A percentile compares a stretch with the other conserved stretches of the same genome.
These are phyloP conservation scores for Fomitopsis betulina DNA, from an alignment of 1,284 basidiomycete species.

Conservation along the genomic window DNA sequence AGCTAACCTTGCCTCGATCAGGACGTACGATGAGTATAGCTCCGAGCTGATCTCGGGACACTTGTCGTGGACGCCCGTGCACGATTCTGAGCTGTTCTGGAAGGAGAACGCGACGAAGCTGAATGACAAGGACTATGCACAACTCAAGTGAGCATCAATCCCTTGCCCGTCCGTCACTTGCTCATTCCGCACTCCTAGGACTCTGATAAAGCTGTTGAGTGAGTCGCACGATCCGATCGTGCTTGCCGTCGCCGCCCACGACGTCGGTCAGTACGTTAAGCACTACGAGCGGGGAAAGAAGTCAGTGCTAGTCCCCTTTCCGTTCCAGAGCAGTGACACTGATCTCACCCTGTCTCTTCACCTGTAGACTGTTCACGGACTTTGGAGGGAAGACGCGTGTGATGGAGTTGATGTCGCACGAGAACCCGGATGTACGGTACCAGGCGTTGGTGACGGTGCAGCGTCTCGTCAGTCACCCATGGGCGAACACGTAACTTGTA, in stretches of 20 bases:
- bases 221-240: constrained; percentile 72
- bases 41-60: constrained; percentile 90
- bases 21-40: constrained; percentile 94
- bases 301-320: constrained; percentile 40
- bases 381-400: constrained; percentile 86
- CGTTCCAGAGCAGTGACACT: not conserved
- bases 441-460: constrained; percentile 84
- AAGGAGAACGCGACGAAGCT: constrained; percentile 87
- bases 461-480: constrained; percentile 77
- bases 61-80: constrained; percentile 92
- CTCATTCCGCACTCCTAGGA: constrained; percentile 37
- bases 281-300: constrained; percentile 88
- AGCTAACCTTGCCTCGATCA: constrained; percentile 26
- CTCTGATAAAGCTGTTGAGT: constrained; percentile 67
- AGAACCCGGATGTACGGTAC: constrained; percentile 88
- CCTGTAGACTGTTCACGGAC: constrained; percentile 68
- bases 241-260: constrained; percentile 86
- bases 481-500: constrained; percentile 35
- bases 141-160: constrained; percentile 61
- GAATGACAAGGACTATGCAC: constrained; percentile 76
- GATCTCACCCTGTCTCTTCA: constrained; percentile 3
- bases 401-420: constrained; percentile 93
- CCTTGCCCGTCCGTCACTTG: not conserved
- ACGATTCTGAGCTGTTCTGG: constrained; percentile 97
- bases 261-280: constrained; percentile 92